Conservation (phyloP, 768 basidiomycete species). For the Boletus pseudo-olivaceus region DNA sequence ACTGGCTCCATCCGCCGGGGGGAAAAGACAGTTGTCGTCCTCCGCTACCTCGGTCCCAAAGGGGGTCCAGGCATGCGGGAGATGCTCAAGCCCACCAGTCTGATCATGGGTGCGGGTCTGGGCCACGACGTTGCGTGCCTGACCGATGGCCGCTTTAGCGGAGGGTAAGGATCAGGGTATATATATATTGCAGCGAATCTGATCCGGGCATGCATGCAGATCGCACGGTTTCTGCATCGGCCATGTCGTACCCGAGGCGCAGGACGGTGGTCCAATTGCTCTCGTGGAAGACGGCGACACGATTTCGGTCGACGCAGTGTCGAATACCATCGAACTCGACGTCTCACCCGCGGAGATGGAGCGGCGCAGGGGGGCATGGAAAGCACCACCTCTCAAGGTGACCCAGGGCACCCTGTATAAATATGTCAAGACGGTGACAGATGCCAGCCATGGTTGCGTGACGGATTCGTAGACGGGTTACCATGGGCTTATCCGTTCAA, state of each 20-base stretch:
- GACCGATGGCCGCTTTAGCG: conserved; percentile 97
- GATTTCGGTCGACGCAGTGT: conserved; percentile 84
- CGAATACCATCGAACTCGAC: conserved; percentile 76
- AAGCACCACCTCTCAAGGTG: conserved; percentile 81
- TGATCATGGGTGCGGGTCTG: conserved; percentile 98
- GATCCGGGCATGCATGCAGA: conserved; percentile 38
- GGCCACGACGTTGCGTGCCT: conserved; percentile 95
- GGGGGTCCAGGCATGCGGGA: conserved; percentile 99
- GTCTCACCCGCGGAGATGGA: conserved; percentile 80
- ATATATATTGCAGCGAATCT: conserved; percentile 8
- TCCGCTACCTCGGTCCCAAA: conserved; percentile 95
- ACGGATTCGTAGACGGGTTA: conserved; percentile 63
- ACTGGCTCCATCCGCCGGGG: conserved; percentile 85
- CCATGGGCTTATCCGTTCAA: conserved; percentile 8
- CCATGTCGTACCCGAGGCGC: conserved; percentile 95
- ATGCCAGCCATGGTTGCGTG: conserved; percentile 91
- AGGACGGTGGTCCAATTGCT: conserved; percentile 90
- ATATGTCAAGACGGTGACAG: conserved; percentile 82
- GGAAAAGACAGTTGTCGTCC: conserved; percentile 93
- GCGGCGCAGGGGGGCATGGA: conserved; percentile 69
- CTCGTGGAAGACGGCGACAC: conserved; percentile 85
- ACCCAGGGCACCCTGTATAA: conserved; percentile 82
- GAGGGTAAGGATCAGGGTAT: conserved; percentile 64
- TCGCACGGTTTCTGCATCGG: conserved; percentile 97
- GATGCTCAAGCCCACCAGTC: conserved; percentile 96